Conservation (phyloP, 2,329 filamentous ascomycete genomes). For the Cryphonectria parasitica region DNA sequence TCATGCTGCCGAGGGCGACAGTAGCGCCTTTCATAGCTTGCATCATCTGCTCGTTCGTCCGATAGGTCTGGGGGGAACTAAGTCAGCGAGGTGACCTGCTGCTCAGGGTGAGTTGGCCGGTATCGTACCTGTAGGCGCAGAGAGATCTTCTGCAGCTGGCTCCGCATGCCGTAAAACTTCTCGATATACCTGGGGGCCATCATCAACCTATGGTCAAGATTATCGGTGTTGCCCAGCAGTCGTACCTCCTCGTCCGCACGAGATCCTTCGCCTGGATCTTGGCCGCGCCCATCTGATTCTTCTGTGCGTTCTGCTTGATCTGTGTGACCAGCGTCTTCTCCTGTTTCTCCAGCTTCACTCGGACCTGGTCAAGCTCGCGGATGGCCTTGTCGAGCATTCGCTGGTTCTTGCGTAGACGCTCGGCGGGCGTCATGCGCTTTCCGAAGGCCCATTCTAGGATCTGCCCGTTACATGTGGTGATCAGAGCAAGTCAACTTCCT, state of each 20-base stretch:
- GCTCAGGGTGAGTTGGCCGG: not conserved
- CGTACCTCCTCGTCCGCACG: constrained; percentile 81
- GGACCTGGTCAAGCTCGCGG: constrained; percentile 90
- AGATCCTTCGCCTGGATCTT: constrained; percentile 98
- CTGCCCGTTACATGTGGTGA: constrained; percentile 49
- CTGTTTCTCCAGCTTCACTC: constrained; percentile 95
- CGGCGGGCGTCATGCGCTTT: constrained; percentile 96
- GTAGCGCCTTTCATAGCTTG: constrained; percentile 99
- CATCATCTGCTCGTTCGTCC: constrained; percentile 99
- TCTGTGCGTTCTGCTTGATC: constrained; percentile 98
- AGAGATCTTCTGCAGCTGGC: constrained; percentile 94
- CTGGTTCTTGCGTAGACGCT: constrained; percentile 91
- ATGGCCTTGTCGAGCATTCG: constrained; percentile 96
- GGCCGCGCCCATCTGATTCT: constrained; percentile 96
- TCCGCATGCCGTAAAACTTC: constrained; percentile 98
- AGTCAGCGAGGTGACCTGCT: not conserved
- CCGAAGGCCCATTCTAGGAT: constrained; percentile 99
- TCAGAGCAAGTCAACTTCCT: constrained; percentile 28
- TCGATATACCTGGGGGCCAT: constrained; percentile 74
- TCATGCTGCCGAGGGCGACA: constrained; percentile 92
- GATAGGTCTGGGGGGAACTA: constrained; percentile 73
- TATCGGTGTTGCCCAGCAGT: not conserved
- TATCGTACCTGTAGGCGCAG: constrained; percentile 80
- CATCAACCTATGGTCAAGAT: not conserved
- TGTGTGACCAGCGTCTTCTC: constrained; percentile 96